These are phyloP conservation scores for Pelargonium nanum DNA, from an alignment of 345 rosid genomes.

Conservation along the genomic window DNA sequence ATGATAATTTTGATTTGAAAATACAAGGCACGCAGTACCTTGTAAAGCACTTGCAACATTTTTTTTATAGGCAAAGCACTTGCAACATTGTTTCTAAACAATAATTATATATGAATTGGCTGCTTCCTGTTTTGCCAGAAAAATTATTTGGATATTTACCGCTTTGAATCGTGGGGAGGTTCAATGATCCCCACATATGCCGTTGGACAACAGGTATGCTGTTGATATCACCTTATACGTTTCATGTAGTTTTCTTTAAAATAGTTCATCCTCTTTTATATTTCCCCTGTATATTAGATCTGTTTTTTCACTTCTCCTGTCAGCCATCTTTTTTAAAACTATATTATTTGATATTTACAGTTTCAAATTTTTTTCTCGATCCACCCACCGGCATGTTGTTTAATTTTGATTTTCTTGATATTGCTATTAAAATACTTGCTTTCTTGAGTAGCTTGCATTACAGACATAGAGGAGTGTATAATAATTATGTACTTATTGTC, in stretches of 20 bases:
- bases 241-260: background rate
- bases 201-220: constrained; percentile 79
- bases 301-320: background rate
- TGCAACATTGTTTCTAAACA: background rate
- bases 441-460: background rate
- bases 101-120: constrained; percentile 13
- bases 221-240: background rate
- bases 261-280: too few relatives aligned
- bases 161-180: constrained; percentile 97
- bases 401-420: background rate
- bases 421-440: background rate
- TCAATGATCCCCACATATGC: constrained; percentile 75
- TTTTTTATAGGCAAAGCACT: too few relatives aligned
- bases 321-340: background rate
- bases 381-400: background rate
- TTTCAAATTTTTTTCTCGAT: too few relatives aligned
- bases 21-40: too few relatives aligned
- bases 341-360: background rate
- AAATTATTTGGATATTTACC: constrained; percentile 89
- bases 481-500: constrained; percentile 15
- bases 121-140: constrained; percentile 42
- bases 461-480: constrained; percentile 12
- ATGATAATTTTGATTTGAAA: too few relatives aligned
- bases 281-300: background rate
- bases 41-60: too few relatives aligned